These are phyloP conservation scores for Phylloporus sp. DNA, from an alignment of 1,284 basidiomycete genomes.

Conservation along the genomic window DNA sequence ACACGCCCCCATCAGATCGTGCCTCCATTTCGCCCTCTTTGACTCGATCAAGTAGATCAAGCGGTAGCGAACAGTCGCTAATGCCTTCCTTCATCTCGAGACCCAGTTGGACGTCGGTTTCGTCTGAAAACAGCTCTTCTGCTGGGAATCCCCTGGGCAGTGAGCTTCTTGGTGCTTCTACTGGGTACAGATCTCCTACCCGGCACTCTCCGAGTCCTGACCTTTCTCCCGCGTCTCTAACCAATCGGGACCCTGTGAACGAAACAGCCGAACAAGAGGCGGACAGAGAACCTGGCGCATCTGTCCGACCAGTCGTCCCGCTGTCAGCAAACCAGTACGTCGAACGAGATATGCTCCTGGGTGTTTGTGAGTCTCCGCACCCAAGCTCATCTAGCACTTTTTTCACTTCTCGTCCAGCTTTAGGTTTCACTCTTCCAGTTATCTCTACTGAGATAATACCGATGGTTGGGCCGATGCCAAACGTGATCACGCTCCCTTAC, in stretches of 20 bases:
- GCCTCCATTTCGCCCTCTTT: constrained; percentile 19
- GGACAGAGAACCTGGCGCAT: constrained; percentile 23
- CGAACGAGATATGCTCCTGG: constrained; percentile 60
- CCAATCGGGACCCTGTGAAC: constrained; percentile 17
- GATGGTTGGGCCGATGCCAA: constrained; percentile 63
- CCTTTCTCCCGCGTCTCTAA: constrained; percentile 23
- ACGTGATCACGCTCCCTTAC: constrained; percentile 70
- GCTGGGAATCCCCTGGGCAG: constrained; percentile 19
- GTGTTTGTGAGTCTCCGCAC: constrained; percentile 62
- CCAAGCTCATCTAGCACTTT: not conserved
- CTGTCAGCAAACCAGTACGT: constrained; percentile 60
- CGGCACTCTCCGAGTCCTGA: constrained; percentile 31
- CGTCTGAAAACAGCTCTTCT: constrained; percentile 31
- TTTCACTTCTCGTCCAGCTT: constrained; percentile 45
- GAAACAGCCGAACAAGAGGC: constrained; percentile 26
- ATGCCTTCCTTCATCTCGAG: constrained; percentile 23
- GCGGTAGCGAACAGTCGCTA: constrained; percentile 18
- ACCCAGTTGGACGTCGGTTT: constrained; percentile 32
- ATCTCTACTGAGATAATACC: constrained; percentile 51
- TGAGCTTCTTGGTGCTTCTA: constrained; percentile 19
- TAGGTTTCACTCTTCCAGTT: constrained; percentile 64
- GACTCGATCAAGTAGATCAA: constrained; percentile 18
- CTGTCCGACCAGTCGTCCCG: constrained; percentile 20
- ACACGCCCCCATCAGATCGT: constrained; percentile 16
- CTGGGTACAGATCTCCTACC: constrained; percentile 25